Conservation (phyloP, 148 eudicot genomes). For the Limonium bicolor region DNA sequence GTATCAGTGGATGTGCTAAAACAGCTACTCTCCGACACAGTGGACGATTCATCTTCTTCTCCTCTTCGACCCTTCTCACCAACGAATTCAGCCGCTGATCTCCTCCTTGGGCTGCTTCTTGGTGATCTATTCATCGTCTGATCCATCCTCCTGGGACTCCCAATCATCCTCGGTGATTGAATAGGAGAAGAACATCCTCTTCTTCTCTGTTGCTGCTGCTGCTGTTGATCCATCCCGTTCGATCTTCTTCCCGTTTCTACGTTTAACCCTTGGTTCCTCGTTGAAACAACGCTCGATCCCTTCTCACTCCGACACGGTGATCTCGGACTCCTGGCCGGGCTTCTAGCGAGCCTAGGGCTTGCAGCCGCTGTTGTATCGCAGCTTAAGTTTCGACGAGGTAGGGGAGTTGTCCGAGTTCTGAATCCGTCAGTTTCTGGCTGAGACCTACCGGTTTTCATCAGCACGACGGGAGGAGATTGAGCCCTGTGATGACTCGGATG, state of each 20-base stretch:
- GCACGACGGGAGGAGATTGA: conserved; percentile 48
- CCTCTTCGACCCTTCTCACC: conserved; percentile 15
- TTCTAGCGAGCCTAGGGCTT: conserved; percentile 13
- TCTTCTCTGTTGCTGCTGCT: conserved; percentile 11
- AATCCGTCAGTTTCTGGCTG: too few species aligned
- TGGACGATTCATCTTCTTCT: conserved; percentile 53
- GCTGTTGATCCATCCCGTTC: too few species aligned
- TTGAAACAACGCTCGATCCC: conserved; percentile 23
- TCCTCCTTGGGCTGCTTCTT: conserved; percentile 19
- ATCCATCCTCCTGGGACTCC: conserved; percentile 24
- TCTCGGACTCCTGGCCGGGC: conserved; percentile 15
- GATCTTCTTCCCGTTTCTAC: conserved; percentile 37
- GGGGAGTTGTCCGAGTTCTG: too few species aligned
- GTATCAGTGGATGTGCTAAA: conserved; percentile 61
- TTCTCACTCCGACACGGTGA: conserved; percentile 33
- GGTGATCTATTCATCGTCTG: conserved; percentile 38
- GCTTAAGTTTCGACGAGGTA: too few species aligned
- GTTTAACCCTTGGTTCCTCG: conserved; percentile 25
- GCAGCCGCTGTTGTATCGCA: too few species aligned
- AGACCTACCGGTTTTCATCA: conserved; percentile 41
- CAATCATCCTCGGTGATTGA: conserved; percentile 41
- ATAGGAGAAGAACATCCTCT: conserved; percentile 31
- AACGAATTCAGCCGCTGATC: conserved; percentile 20
- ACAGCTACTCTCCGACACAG: conserved; percentile 55
- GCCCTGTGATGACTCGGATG: too few species aligned